Conservation (phyloP, 139 green algal species). For the Picochlorum sp. region DNA sequence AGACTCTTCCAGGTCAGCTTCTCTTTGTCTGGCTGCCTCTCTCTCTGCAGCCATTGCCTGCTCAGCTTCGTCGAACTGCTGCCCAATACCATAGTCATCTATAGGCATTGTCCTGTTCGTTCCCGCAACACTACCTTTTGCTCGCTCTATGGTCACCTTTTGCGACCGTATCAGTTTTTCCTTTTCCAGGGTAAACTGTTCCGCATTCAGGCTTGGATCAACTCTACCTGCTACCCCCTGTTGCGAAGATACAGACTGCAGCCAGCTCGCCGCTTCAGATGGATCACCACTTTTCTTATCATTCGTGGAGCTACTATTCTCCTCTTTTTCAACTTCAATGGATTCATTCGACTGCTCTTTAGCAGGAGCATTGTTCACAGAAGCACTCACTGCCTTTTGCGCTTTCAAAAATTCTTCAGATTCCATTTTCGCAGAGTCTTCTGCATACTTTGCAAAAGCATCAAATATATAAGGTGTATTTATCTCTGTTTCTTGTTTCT, state of each 20-base stretch:
- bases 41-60: constrained; percentile 1
- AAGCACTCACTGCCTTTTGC: background rate
- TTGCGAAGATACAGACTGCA: constrained; percentile 16
- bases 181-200: constrained; percentile 50
- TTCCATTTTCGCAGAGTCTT: background rate
- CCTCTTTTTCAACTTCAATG: background rate
- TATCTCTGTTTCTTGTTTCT: background rate
- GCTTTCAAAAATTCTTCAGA: background rate
- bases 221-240: background rate
- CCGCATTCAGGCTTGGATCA: constrained; percentile 24
- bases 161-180: constrained; percentile 23
- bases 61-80: constrained; percentile 8
- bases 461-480: background rate
- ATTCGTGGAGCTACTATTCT: too few species aligned
- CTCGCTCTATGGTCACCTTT: constrained; percentile 5
- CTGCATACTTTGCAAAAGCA: background rate
- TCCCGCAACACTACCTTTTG: constrained; percentile 1
- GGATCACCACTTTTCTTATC: constrained; percentile 11
- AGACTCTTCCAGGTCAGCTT: constrained; percentile 1
- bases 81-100: constrained; percentile 1
- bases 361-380: background rate
- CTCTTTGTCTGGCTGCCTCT: background rate
- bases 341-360: background rate
- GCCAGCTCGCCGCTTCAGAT: constrained; percentile 19
- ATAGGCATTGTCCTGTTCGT: background rate